Evolutionary conservation across 176 grass and related monocot species (phyloP).

Genomic region (Raddia guianensis): DNA sequence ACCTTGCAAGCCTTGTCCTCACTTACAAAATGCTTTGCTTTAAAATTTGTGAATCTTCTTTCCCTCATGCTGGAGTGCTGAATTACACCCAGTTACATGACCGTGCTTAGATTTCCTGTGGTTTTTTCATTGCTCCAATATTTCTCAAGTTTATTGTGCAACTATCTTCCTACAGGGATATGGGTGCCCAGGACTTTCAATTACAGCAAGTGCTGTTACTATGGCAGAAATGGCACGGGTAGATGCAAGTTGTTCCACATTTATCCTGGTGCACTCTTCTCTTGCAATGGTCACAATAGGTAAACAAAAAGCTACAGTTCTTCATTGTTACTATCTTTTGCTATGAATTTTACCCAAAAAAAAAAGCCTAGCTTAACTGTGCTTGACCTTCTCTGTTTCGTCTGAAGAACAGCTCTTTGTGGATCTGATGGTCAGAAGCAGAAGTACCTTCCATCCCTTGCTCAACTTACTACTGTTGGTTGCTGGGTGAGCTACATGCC

Average conservation of each 20-base stretch:
- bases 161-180: constrained; percentile 51
- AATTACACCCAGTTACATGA: background rate
- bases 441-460: constrained; percentile 63
- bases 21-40: background rate
- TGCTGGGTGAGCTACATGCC: constrained; percentile 63
- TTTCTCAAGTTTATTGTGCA: constrained; percentile 15
- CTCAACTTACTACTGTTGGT: constrained; percentile 57
- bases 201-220: constrained; percentile 65
- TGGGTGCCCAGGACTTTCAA: constrained; percentile 66
- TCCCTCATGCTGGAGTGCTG: background rate
- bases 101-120: background rate
- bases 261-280: constrained; percentile 80
- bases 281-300: constrained; percentile 79
- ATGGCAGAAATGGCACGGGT: constrained; percentile 73
- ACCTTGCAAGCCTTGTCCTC: background rate
- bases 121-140: constrained; percentile 14
- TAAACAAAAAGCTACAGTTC: constrained; percentile 19
- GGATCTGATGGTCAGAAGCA: constrained; percentile 76
- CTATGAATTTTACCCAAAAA: background rate
- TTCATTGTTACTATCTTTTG: background rate
- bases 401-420: constrained; percentile 52
- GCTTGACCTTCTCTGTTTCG: background rate
- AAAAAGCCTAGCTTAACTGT: background rate
- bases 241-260: constrained; percentile 75
- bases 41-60: background rate